These are phyloP conservation scores for Penicillium griseofulvum DNA, from an alignment of 2,329 filamentous ascomycete genomes.

Conservation along the genomic window DNA sequence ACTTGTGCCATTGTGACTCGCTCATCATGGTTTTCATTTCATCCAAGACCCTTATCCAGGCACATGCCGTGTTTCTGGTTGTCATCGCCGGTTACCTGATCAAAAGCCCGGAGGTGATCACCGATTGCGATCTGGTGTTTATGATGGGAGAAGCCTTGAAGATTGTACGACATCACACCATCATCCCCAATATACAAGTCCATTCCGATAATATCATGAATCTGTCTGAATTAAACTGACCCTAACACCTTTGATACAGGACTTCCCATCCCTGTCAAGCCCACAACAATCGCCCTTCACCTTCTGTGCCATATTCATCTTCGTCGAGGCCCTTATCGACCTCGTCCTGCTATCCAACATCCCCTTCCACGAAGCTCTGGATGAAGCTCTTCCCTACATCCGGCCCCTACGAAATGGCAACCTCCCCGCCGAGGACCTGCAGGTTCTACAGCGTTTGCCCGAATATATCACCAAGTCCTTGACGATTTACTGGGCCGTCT, in stretches of 20 bases:
- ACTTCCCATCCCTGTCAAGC: constrained; percentile 63
- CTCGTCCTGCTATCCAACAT: constrained; percentile 57
- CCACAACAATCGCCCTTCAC: constrained; percentile 64
- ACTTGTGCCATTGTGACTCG: neutral
- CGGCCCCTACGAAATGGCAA: constrained; percentile 24
- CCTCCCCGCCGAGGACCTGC: constrained; percentile 24
- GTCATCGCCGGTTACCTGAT: constrained; percentile 82
- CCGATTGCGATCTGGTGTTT: constrained; percentile 76
- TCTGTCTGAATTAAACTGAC: neutral
- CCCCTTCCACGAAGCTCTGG: constrained; percentile 64
- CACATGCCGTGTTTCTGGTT: constrained; percentile 78
- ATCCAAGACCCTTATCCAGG: constrained; percentile 74
- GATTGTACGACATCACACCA: constrained; percentile 55
- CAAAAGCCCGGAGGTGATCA: constrained; percentile 66
- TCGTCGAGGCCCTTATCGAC: constrained; percentile 64
- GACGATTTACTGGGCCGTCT: constrained; percentile 41
- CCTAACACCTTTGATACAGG: constrained; percentile 24
- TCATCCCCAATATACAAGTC: neutral
- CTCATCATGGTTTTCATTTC: constrained; percentile 74
- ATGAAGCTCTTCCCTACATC: constrained; percentile 54
- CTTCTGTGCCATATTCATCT: constrained; percentile 66
- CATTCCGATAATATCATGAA: neutral
- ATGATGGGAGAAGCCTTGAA: constrained; percentile 81
- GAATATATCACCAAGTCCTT: constrained; percentile 26
- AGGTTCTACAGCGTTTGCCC: constrained; percentile 19